These are phyloP conservation scores for Penicillium sp. DNA, from an alignment of 2,329 filamentous ascomycete genomes.

Conservation along the genomic window DNA sequence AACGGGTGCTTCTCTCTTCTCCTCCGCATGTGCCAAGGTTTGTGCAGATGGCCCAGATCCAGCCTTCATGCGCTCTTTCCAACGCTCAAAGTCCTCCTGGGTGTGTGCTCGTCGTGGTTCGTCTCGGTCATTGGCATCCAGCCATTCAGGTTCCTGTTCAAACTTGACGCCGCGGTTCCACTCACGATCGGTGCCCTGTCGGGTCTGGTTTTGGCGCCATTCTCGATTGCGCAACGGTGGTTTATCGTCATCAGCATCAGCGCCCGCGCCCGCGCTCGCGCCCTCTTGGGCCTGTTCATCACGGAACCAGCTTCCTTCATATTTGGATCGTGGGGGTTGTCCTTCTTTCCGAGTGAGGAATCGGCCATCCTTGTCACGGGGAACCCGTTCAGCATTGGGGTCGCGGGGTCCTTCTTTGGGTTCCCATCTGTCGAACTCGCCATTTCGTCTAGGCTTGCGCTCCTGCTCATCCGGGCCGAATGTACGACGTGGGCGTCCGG, in stretches of 20 bases:
- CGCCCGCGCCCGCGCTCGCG: conserved; percentile 24
- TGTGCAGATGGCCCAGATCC: conserved; percentile 44
- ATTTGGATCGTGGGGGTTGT: conserved; percentile 58
- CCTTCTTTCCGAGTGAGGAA: conserved; percentile 60
- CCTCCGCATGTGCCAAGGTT: conserved; percentile 36
- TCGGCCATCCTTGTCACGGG: conserved; percentile 56
- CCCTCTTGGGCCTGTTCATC: conserved; percentile 48
- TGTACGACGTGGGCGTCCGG: conserved; percentile 38
- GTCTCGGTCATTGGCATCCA: conserved; percentile 68
- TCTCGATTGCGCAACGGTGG: conserved; percentile 61
- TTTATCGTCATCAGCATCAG: conserved; percentile 44
- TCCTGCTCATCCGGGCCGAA: conserved; percentile 45
- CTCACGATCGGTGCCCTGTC: conserved; percentile 51
- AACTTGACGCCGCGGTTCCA: conserved; percentile 54
- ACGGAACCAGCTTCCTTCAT: conserved; percentile 73
- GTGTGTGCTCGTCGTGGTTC: conserved; percentile 71
- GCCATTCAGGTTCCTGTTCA: conserved; percentile 88
- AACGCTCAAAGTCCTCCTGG: conserved; percentile 88
- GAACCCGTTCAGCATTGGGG: conserved; percentile 45
- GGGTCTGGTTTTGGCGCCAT: conserved; percentile 53
- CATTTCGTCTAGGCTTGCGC: conserved; percentile 41
- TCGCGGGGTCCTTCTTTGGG: conserved; percentile 53
- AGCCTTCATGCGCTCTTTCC: conserved; percentile 88
- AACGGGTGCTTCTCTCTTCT: conserved; percentile 44
- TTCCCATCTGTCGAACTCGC: conserved; percentile 45